Evolutionary conservation across 2,329 filamentous ascomycete species (phyloP), one percentile per base, ranked within the genome.

Genomic region (Thelonectria olida): DNA sequence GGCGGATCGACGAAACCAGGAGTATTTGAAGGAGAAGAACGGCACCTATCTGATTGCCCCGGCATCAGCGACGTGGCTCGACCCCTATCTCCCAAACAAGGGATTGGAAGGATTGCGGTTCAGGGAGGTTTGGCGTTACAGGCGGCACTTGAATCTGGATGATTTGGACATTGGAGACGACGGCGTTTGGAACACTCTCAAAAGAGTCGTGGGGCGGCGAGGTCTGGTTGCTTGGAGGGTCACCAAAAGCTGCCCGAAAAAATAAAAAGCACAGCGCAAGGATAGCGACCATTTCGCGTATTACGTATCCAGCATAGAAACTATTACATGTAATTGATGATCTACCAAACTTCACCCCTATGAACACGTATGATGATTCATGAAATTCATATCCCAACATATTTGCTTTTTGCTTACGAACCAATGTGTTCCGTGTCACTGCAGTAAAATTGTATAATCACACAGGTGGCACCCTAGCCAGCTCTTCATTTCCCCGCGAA

Each of bases 161-260:
- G 92, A 95, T 76, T 80, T 95, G 73, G 91, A 94, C 72, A 93
- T 92, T 80, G 90, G 81, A 2, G 88, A 91, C 62, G 91, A 94
- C 68, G 92, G 92, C 6, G 81, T 94, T 51, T 90, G 87, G 89
- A 81, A 85, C 62, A 94, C 92, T 7, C 75, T 95, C 45, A 79
- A 82, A 34, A 81, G 91, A 67, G 90, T 93, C 4, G 78, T 92
- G 66, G 88, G 88, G 36, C 81, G 87, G 66, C 80, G 88, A 50
- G 88, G 88, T 6, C 75, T 90, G 15, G 84, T 82, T 31, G 85
- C 83, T 36, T 90, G 88, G 88, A 84, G 87, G 59, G 84, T 90
- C 7, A 90, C 87, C 20, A 89, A 87, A 77, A 88, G 84, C 72
- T 89, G 86, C 60, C 58, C 54, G 45, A 60, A 56, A n/a, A 67